Evolutionary conservation across 2,329 filamentous ascomycete species (phyloP).

Genomic region (Neonectria faginata): DNA sequence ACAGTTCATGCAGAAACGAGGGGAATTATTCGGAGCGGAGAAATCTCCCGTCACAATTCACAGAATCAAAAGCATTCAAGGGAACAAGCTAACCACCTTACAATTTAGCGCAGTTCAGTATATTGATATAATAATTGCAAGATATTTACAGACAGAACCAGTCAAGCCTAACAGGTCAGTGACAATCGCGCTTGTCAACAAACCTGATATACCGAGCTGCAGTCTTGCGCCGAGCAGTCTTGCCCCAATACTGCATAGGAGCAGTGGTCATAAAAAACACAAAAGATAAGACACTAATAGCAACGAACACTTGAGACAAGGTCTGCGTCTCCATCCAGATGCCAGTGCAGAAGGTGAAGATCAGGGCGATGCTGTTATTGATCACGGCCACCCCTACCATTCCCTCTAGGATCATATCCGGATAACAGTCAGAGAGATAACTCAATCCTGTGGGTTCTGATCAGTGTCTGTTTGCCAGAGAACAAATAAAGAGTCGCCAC

Average conservation of each 20-base stretch:
- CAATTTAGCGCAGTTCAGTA: neutral
- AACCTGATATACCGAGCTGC: conserved; percentile 14
- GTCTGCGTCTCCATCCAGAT: conserved; percentile 28
- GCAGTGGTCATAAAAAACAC: conserved; percentile 22
- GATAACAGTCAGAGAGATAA: conserved; percentile 27
- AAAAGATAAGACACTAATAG: conserved; percentile 21
- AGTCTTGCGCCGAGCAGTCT: conserved; percentile 21
- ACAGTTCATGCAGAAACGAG: no score
- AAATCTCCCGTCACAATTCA: no score
- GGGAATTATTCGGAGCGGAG: no score
- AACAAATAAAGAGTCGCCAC: neutral
- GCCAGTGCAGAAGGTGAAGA: conserved; percentile 26
- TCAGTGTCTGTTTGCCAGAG: neutral
- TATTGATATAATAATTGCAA: neutral
- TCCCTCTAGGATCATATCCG: conserved; percentile 26
- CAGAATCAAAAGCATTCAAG: no score
- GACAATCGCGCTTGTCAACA: conserved; percentile 18
- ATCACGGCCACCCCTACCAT: conserved; percentile 29
- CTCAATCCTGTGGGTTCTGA: neutral
- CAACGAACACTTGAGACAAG: conserved; percentile 22
- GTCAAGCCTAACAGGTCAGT: conserved; percentile 5
- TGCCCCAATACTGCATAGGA: conserved; percentile 24
- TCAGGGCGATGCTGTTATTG: conserved; percentile 26
- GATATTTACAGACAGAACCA: neutral
- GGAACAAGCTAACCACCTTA: no score